Evolutionary conservation across 495 filamentous ascomycete species (phyloP), one percentile per base, ranked within the genome.

Genomic region (Aspergillus egyptiacus): DNA sequence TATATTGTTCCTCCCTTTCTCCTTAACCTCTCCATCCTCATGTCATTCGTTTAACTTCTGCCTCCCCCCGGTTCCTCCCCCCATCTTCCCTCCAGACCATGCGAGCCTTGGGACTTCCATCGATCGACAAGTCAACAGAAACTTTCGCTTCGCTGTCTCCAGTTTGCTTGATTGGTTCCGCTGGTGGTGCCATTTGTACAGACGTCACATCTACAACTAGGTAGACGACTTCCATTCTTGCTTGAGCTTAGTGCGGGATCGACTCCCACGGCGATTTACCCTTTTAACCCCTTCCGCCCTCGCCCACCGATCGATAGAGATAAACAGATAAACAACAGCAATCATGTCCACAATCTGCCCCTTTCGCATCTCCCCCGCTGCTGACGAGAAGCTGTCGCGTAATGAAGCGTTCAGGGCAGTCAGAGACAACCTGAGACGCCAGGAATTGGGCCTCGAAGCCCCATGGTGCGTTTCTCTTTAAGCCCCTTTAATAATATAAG

Each of bases 361-460:
- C 0, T 79, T 79, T 50, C 64, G 59, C 14, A 65, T 79, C 51
- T 67, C 69, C 15, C 53, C 25, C 11, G 61, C 65, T 13, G 72
- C 73, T 20, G 58, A 56, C 9, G 58, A 65, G 28, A 59, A 59
- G 24, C 52, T 78, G 24, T 64, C 66, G 23, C 62, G 60, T 40
- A 72, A 71, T 58, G 66, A 70, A 41, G 67, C 70, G 10, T 77
- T 78, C 44, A 53, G 55, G 11, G 55, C 65, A 5, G 60, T 79
- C 46, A 65, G 73, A 32, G 64, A 68, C 38, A 69, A 67, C 37
- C 59, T 77, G 23, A 66, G 54, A 43, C 66, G 73, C 59, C 68
- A 67, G 64, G 66, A 66, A 45, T 63, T 65, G 48, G 61, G 64
- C 10, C 61, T 58, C 51, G 59, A 69, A 41, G 62, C 61, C 25